phyloP scores from a whole-genome alignment of 495 filamentous ascomycete species.

The Tirmania nivea region DNA sequence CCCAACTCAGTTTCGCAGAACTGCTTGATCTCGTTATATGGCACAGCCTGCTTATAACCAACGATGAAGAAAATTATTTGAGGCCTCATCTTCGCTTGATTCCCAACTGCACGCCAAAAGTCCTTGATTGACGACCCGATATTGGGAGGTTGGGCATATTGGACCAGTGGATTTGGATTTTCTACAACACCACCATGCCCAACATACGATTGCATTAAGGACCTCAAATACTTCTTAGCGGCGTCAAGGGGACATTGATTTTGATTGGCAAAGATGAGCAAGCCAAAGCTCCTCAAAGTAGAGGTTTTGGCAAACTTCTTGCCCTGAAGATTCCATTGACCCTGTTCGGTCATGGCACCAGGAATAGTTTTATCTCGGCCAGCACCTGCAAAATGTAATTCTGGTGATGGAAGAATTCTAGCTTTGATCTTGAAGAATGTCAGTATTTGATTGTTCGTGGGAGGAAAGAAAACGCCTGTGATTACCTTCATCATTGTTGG shows the following conservation, averaged over 20 bases:
- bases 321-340: conserved; percentile 70
- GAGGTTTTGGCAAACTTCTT: conserved; percentile 48
- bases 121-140: conserved; percentile 31
- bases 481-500: conserved; percentile 31
- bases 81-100: conserved; percentile 26
- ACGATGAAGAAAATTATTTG: conserved; percentile 58
- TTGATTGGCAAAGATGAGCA: conserved; percentile 30
- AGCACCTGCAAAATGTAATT: conserved; percentile 37
- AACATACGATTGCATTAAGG: conserved; percentile 39
- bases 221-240: conserved; percentile 33
- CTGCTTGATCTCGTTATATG: conserved; percentile 65
- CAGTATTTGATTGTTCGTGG: neutral
- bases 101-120: conserved; percentile 30
- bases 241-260: conserved; percentile 20
- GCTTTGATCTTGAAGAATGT: conserved; percentile 30
- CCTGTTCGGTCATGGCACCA: conserved; percentile 17
- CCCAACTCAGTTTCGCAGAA: conserved; percentile 61
- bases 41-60: conserved; percentile 35
- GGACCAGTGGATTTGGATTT: conserved; percentile 16
- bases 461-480: neutral
- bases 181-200: conserved; percentile 49
- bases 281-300: conserved; percentile 46
- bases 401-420: conserved; percentile 46
- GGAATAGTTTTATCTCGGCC: conserved; percentile 9
- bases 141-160: conserved; percentile 17